phyloP scores from a whole-genome alignment of 116 monocot genomes.

The Thalassia testudinum region DNA sequence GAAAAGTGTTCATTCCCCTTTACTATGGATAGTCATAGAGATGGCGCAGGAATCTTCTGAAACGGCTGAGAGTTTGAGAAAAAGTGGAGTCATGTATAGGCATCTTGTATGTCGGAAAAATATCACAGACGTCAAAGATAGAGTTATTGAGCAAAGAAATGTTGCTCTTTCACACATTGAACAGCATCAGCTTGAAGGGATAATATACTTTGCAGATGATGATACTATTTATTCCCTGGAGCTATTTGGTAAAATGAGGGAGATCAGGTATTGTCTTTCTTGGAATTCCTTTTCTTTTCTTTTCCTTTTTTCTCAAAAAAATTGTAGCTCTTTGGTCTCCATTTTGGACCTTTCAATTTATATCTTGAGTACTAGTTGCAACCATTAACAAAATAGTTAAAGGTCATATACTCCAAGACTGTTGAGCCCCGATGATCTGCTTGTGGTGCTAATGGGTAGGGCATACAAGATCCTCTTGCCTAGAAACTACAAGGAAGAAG shows the following conservation, averaged over 20 bases:
- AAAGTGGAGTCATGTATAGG: slow-evolving; percentile 55
- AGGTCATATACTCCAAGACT: too few relatives aligned
- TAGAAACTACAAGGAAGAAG: too few relatives aligned
- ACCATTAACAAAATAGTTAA: too few relatives aligned
- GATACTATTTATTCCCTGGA: slow-evolving; percentile 42
- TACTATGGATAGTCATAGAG: slow-evolving; percentile 73
- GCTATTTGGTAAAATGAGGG: slow-evolving; percentile 54
- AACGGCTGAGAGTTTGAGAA: slow-evolving; percentile 42
- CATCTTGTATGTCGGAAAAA: slow-evolving; percentile 58
- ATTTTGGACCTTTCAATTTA: too few relatives aligned
- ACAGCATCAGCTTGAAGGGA: slow-evolving; percentile 69
- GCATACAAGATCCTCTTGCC: too few relatives aligned
- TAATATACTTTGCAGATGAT: slow-evolving; percentile 68
- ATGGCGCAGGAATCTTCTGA: slow-evolving; percentile 34
- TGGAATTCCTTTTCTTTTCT: too few relatives aligned
- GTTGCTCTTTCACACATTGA: slow-evolving; percentile 63
- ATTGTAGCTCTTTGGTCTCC: too few relatives aligned
- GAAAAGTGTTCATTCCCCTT: slow-evolving; percentile 35
- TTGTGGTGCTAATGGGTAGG: too few relatives aligned
- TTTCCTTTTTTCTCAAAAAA: too few relatives aligned
- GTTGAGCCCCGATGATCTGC: too few relatives aligned
- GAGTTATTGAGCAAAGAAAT: slow-evolving; percentile 37
- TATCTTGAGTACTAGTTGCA: too few relatives aligned
- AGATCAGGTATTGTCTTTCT: slow-evolving; percentile 37
- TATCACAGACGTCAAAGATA: slow-evolving; percentile 26